Evolutionary conservation across 1,284 basidiomycete species (phyloP).

Genomic region (Athelia sp.): DNA sequence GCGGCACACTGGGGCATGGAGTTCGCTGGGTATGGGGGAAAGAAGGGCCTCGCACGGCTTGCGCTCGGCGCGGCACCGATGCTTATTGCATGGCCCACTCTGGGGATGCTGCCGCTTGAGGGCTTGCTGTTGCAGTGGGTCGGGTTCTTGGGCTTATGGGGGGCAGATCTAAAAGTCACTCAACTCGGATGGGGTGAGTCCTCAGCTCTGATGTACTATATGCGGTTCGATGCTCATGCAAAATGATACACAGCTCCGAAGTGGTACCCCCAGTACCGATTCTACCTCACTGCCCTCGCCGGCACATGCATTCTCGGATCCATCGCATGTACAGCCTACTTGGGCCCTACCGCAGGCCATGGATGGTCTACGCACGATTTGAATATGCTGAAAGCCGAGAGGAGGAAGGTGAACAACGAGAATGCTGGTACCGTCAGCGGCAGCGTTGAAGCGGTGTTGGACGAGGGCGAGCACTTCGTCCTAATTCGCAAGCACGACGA

Average conservation of each 20-base stretch:
- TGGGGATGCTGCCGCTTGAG: constrained; percentile 68
- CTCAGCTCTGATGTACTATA: not conserved
- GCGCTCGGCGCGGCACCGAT: constrained; percentile 83
- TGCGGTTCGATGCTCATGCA: constrained; percentile 56
- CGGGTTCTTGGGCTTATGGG: constrained; percentile 86
- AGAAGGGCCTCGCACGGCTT: constrained; percentile 73
- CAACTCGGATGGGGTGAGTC: constrained; percentile 75
- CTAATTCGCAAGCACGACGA: constrained; percentile 39
- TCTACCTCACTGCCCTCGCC: constrained; percentile 90
- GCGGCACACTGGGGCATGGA: constrained; percentile 98
- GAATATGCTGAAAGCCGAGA: constrained; percentile 47
- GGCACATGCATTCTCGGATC: constrained; percentile 85
- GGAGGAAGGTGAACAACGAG: constrained; percentile 40
- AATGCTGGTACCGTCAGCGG: constrained; percentile 40
- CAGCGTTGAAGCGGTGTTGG: constrained; percentile 43
- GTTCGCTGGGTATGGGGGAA: constrained; percentile 77
- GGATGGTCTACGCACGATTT: constrained; percentile 62
- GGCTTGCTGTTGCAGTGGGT: constrained; percentile 84
- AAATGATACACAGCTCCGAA: constrained; percentile 52
- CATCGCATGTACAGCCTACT: constrained; percentile 73
- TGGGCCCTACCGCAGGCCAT: constrained; percentile 70
- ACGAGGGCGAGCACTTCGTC: constrained; percentile 42
- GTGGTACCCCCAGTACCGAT: constrained; percentile 95
- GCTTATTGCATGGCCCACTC: constrained; percentile 83
- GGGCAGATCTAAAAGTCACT: constrained; percentile 74